phyloP scores from a whole-genome alignment of 2,329 filamentous ascomycete species.

The Septoria linicola region DNA sequence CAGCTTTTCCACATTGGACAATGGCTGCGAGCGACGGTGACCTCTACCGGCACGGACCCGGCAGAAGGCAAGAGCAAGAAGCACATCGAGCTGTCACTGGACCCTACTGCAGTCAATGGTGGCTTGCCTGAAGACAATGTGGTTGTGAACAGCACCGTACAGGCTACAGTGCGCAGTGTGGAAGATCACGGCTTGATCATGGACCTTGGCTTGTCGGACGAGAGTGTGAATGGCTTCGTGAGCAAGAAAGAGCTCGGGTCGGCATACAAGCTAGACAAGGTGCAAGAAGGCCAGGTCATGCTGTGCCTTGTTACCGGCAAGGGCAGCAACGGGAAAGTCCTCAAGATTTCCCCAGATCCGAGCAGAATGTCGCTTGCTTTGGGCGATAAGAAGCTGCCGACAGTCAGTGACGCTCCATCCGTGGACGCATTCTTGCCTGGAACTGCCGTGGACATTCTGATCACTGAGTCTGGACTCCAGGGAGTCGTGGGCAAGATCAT shows the following conservation, averaged over 20 bases:
- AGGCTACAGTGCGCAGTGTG: slow-evolving; percentile 85
- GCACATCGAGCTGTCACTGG: slow-evolving; percentile 82
- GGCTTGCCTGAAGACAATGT: slow-evolving; percentile 71
- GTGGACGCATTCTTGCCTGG: slow-evolving; percentile 90
- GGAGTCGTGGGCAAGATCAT: slow-evolving; percentile 90
- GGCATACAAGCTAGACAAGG: slow-evolving; percentile 61
- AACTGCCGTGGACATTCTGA: slow-evolving; percentile 79
- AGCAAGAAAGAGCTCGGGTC: slow-evolving; percentile 76
- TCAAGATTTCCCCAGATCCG: slow-evolving; percentile 77
- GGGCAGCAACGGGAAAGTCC: slow-evolving; percentile 74
- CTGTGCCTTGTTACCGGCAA: slow-evolving; percentile 77
- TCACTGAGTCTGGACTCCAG: slow-evolving; percentile 70
- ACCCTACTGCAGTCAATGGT: slow-evolving; percentile 74
- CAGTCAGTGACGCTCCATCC: slow-evolving; percentile 72
- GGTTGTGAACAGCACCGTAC: slow-evolving; percentile 72
- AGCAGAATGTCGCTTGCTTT: slow-evolving; percentile 38
- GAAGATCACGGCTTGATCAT: slow-evolving; percentile 95
- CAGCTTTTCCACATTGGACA: slow-evolving; percentile 79
- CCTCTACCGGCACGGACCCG: slow-evolving; percentile 71
- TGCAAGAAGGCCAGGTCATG: slow-evolving; percentile 81
- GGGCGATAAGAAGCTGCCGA: slow-evolving; percentile 28
- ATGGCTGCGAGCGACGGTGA: slow-evolving; percentile 80
- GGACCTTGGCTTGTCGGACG: slow-evolving; percentile 75
- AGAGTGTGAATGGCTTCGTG: slow-evolving; percentile 75
- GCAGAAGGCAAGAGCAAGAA: slow-evolving; percentile 65